Conservation (phyloP, 257 asterid genomes). For the Mentha longifolia region DNA sequence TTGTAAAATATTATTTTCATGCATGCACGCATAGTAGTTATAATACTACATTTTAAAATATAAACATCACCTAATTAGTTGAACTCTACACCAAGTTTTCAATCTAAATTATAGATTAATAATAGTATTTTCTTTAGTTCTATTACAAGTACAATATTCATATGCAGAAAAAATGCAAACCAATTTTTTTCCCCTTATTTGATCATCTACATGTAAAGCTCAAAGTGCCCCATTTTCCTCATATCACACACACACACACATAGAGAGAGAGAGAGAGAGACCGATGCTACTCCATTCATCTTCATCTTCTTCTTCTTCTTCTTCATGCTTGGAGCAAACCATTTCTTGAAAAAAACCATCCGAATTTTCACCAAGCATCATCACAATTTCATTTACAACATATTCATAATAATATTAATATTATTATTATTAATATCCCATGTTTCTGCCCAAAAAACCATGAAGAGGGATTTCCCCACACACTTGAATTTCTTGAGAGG, state of each 20-base stretch:
- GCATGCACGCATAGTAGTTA: conserved; percentile 31
- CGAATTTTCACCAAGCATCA: neutral
- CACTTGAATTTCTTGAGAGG: conserved; percentile 42
- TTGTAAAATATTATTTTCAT: conserved; percentile 15
- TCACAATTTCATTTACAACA: neutral
- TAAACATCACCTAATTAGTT: conserved; percentile 34
- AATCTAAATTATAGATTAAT: neutral
- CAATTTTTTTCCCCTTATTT: neutral
- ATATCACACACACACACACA: neutral
- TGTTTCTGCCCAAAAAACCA: conserved; percentile 19
- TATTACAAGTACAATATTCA: too few relatives aligned
- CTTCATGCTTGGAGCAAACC: conserved; percentile 36
- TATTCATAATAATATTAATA: neutral
- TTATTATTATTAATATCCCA: conserved; percentile 10
- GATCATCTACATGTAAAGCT: neutral
- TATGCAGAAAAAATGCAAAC: neutral
- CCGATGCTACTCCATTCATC: conserved; percentile 30
- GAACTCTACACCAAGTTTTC: neutral
- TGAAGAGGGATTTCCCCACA: conserved; percentile 29
- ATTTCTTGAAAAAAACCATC: conserved; percentile 5
- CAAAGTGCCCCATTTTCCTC: neutral
- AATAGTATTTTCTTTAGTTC: too few relatives aligned
- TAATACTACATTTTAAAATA: conserved; percentile 1
- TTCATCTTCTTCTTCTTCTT: neutral
- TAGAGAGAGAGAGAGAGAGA: neutral